Base-by-base conservation (phyloP, 129 eudicot species). In the Artemisia annua region DNA sequence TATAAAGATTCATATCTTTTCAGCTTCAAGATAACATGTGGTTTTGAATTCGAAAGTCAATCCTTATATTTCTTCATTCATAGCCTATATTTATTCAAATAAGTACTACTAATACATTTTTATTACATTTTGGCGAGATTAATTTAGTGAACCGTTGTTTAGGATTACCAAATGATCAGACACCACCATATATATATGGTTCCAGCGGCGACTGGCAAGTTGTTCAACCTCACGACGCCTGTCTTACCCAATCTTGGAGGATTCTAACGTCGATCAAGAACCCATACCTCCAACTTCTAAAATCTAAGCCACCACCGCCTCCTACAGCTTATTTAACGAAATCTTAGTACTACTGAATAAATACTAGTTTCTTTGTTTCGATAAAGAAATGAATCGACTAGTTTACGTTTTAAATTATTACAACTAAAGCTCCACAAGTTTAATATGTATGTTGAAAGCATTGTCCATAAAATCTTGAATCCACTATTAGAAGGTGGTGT, bases 71-170 rank as follows among this genome's bases (percentile, higher is more conserved):
- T 39, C 46, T 39, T 7, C 46, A 35, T 35, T 1, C 46, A 7
- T 39, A 39, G 46, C 46, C 46, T 5, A 39, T 39, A 39, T 52
- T 65, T 69, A 7, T 12, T 0, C n/a, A 28, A 69, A 39, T 39
- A 39, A 39, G 46, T 39, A 39, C 46, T n/a, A n/a, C n/a, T 7
- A 8, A 39, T 39, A 39, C 10, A 39, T 39, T 39, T 39, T 1
- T 39, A 39, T 39, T 39, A 39, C 46, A 8, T 73, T 66, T 68
- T 63, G 63, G 72, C 7, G 48, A 75, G n/a, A 58, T n/a, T n/a
- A n/a, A n/a, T 65, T 30, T 95, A 89, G 98, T 87, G 82, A 89
- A 83, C 83, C 77, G 53, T n/a, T 92, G 96, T 60, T 74, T 92
- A 63, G 82, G 69, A 17, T 78, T 82, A 58, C 63, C 84, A 55